These are phyloP conservation scores for bread wheat (Triticum aestivum) DNA, from an alignment of 176 grass and related monocot species.

Conservation along the genomic window DNA sequence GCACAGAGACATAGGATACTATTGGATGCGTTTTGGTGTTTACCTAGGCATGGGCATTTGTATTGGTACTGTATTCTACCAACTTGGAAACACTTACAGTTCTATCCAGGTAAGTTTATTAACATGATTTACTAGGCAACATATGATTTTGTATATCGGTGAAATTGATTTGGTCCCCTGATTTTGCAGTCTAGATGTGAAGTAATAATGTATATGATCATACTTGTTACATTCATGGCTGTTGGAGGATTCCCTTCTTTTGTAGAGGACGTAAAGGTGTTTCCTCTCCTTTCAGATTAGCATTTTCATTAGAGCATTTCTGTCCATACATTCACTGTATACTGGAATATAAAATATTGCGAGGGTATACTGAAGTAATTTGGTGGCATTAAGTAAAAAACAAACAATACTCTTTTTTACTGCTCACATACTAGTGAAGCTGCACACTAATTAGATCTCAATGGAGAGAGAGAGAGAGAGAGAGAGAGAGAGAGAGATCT, in stretches of 20 bases:
- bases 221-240: constrained; percentile 44
- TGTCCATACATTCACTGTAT: not conserved
- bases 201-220: constrained; percentile 36
- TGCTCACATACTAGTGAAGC: too few relatives aligned
- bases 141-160: not conserved
- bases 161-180: not conserved
- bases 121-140: not conserved
- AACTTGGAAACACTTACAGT: constrained; percentile 41
- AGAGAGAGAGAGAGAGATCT: too few relatives aligned
- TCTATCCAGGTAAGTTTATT: constrained; percentile 43
- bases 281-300: not conserved
- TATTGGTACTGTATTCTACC: constrained; percentile 19
- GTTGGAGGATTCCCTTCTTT: constrained; percentile 59
- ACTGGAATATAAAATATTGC: too few relatives aligned
- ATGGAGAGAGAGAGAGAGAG: too few relatives aligned
- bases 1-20: constrained; percentile 33
- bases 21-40: constrained; percentile 52
- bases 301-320: not conserved
- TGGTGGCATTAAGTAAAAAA: too few relatives aligned
- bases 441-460: too few relatives aligned
- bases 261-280: constrained; percentile 24
- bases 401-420: too few relatives aligned
- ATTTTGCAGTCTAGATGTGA: constrained; percentile 42
- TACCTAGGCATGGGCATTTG: constrained; percentile 36
- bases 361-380: too few relatives aligned